Evolutionary conservation across 768 basidiomycete genomes (phyloP).

Genomic region (Kwoniella pini): DNA sequence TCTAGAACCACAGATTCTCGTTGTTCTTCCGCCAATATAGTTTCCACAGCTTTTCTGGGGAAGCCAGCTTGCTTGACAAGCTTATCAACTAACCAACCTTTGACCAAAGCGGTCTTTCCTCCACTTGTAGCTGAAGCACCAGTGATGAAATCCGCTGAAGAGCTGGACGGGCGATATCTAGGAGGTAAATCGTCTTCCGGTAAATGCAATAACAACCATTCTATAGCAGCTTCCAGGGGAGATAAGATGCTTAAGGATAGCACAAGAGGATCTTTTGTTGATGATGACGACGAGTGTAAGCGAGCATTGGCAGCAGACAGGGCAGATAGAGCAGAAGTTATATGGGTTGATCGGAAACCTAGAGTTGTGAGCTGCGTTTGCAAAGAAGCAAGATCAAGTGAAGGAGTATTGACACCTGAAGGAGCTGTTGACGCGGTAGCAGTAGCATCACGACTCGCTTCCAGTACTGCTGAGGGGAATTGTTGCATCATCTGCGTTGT

Average conservation of each 20-base stretch:
- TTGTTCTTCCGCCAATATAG: slow-evolving; percentile 57
- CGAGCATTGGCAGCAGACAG: slow-evolving; percentile 39
- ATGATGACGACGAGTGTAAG: slow-evolving; percentile 58
- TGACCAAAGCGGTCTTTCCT: slow-evolving; percentile 59
- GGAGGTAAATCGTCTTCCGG: slow-evolving; percentile 84
- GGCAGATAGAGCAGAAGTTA: slow-evolving; percentile 62
- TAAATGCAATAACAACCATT: slow-evolving; percentile 77
- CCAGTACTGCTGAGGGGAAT: slow-evolving; percentile 53
- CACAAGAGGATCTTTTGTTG: slow-evolving; percentile 63
- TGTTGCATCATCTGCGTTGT: slow-evolving; percentile 52
- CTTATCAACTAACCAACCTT: slow-evolving; percentile 77
- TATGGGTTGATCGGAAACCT: slow-evolving; percentile 63
- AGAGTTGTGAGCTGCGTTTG: slow-evolving; percentile 63
- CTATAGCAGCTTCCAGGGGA: slow-evolving; percentile 75
- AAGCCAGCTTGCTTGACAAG: slow-evolving; percentile 81
- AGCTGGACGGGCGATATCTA: slow-evolving; percentile 49
- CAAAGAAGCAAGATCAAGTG: slow-evolving; percentile 58
- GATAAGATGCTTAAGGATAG: slow-evolving; percentile 60
- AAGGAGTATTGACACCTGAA: slow-evolving; percentile 33
- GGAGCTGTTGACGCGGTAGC: slow-evolving; percentile 27
- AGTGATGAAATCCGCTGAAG: slow-evolving; percentile 52
- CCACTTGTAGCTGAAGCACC: slow-evolving; percentile 37
- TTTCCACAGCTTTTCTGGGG: slow-evolving; percentile 69
- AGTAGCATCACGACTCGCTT: slow-evolving; percentile 48
- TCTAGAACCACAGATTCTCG: slow-evolving; percentile 60